Base-by-base conservation (phyloP, 345 rosid genomes). In the Eucalyptus decipiens region DNA sequence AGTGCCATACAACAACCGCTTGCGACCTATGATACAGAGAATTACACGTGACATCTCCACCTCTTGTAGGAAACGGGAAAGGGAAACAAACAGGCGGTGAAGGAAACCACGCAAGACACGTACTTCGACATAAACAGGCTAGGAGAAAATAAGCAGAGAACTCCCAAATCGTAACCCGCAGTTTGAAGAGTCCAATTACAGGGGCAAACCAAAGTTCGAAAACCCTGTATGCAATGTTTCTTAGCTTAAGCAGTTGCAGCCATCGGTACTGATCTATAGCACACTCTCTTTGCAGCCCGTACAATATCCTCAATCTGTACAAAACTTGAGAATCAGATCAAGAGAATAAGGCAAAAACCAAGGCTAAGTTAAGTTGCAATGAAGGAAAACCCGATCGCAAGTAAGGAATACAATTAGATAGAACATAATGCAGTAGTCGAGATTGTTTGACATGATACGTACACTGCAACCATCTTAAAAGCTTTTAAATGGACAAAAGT, bases 271-370 rank as follows among this genome's bases (percentile, higher is more conserved):
- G 95, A 91, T 91, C 97, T 91, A 91, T 93, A 89, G 93, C 96
- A 95, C 89, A 93, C 94, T 92, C 96, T 93, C 93, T 93, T 95
- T 24, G 94, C 96, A 21, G 96, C 96, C 80, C 95, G 95, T 19
- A 94, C 94, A 52, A 95, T 94, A 88, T 95, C 96, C 88, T 93
- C 96, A 60, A 94, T 90, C 97, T 95, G 89, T 60, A 21, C 45
- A 60, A 65, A 76, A 76, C 16, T 76, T 76, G 83, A 76, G 30
- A 76, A 40, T 76, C 83, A 8, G 28, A 76, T 40, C 83, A 76
- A 21, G 28, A 26, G 30, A 40, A 40, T 43, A 40, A 21, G 83
- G 40, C 45, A 51, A 50, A 49, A 49, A 17, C 54, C 60, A 37
- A n/a, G 54, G 51, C 40, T 24, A 69, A 42, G 67, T 56, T 60